Base-by-base conservation (phyloP, 371 early-diverging fungal species). In the Fennellomyces sp. region DNA sequence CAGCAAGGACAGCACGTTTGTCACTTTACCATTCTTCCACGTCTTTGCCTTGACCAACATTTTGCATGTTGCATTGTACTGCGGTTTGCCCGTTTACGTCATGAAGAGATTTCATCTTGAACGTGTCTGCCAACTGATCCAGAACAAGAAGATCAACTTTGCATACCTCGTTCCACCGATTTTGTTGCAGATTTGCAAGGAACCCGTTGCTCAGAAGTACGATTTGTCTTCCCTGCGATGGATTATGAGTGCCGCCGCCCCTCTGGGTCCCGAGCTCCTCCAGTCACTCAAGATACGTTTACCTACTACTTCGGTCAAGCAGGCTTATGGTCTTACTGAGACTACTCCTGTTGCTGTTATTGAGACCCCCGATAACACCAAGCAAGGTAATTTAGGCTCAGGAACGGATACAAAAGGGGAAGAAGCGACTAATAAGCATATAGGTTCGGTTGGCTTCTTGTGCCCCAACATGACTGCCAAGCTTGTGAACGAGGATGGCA, bases 111-210 rank as follows among this genome's bases (percentile, higher is more conserved):
- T 91, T 68, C 88, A 90, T 53, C 73, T 89, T 12, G 68, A 42
- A 1, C 49, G 52, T 3, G 88, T 86, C 52, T 84, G 93, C 52
- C 55, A 68, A 48, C 61, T 76, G 6, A 69, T 93, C 26, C 78
- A 87, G 55, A 65, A 65, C 0, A 64, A 86, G 70, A 79, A 81
- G 48, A 82, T 91, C 45, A 82, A 85, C 2, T 68, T 74, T 17
- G 73, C 85, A 12, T 80, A 82, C 60, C 65, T 94, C 13, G 95
- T 88, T 0, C 96, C 96, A 10, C 94, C 95, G 0, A 88, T 94
- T 53, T 64, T 87, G 19, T 63, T 91, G 5, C 63, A 77, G 15
- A 64, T 92, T 15, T 79, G 81, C 12, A 89, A 90, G 58, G 65
- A 81, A 45, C 87, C 91, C 15, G 61, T 81, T 15, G 87, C 91